A percentile compares a stretch with the other conserved stretches of the same genome.
phyloP scores from a whole-genome alignment of 2,329 filamentous ascomycete genomes.

The Ustilaginoidea virens region DNA sequence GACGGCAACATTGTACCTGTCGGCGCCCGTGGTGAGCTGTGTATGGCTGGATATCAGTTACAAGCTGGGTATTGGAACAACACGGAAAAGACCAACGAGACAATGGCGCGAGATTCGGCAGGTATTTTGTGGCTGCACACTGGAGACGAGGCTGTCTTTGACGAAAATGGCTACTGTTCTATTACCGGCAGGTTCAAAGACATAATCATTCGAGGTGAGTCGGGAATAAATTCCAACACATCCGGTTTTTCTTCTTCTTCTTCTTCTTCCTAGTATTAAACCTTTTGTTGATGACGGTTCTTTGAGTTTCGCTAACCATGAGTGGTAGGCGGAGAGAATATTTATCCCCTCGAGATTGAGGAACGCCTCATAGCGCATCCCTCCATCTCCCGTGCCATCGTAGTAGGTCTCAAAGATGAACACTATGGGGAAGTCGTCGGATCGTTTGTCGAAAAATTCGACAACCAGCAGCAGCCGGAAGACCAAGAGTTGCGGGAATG shows the following conservation, averaged over 20 bases:
- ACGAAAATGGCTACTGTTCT: conserved; percentile 51
- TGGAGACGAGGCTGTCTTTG: conserved; percentile 54
- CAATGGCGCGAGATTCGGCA: conserved; percentile 35
- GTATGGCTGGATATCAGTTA: conserved; percentile 63
- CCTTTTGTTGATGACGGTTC: too few species aligned
- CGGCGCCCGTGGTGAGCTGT: conserved; percentile 57
- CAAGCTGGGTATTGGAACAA: conserved; percentile 56
- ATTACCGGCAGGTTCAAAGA: conserved; percentile 70
- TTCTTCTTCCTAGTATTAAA: too few species aligned
- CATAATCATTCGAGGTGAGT: conserved; percentile 57
- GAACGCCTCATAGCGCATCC: conserved; percentile 53
- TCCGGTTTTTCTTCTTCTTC: too few species aligned
- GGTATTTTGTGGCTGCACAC: conserved; percentile 49
- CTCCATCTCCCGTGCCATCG: conserved; percentile 45
- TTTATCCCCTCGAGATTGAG: conserved; percentile 62
- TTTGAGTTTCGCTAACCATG: too few species aligned
- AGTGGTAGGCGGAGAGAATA: conserved; percentile 59
- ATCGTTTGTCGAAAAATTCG: conserved; percentile 38
- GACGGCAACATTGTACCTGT: conserved; percentile 50
- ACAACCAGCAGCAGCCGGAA: conserved; percentile 22
- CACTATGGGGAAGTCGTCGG: conserved; percentile 61
- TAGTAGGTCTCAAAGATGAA: conserved; percentile 53
- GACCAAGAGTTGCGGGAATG: conserved; percentile 44
- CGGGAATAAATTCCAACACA: too few species aligned
- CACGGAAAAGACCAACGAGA: conserved; percentile 53